Conservation (phyloP, 2,329 filamentous ascomycete genomes). For the Pseudohalonectria lignicola region DNA sequence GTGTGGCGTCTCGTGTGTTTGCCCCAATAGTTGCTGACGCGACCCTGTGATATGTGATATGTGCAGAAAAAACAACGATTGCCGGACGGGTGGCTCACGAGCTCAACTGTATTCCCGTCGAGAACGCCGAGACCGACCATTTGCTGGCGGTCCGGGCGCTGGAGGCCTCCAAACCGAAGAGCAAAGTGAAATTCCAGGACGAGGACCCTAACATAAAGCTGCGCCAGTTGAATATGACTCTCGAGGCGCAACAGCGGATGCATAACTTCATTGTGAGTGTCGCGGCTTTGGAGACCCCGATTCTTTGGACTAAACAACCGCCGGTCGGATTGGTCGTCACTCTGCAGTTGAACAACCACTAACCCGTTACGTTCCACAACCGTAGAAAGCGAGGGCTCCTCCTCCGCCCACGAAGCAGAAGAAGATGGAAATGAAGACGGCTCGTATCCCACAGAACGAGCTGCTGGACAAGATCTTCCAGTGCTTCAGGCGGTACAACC, state of each 20-base stretch:
- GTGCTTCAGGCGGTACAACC: slow-evolving; percentile 76
- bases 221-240: no score
- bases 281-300: not conserved
- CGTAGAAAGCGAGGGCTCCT: slow-evolving; percentile 37
- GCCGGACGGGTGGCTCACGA: slow-evolving; percentile 66
- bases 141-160: slow-evolving; percentile 48
- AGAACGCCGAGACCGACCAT: slow-evolving; percentile 57
- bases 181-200: slow-evolving; percentile 39
- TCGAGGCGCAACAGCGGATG: slow-evolving; percentile 34
- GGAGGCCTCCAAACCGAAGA: slow-evolving; percentile 50
- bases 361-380: slow-evolving; percentile 7
- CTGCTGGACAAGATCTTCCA: slow-evolving; percentile 76
- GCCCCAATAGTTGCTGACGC: slow-evolving; percentile 8
- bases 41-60: no score
- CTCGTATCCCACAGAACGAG: slow-evolving; percentile 80
- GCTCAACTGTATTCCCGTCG: slow-evolving; percentile 61
- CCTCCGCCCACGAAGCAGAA: slow-evolving; percentile 41
- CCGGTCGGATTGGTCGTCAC: no score
- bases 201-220: no score
- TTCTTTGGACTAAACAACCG: no score
- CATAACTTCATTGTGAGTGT: slow-evolving; percentile 46
- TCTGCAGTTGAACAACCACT: no score
- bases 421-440: slow-evolving; percentile 70
- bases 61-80: slow-evolving; percentile 69
- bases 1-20: no score